A percentile compares a stretch with the other conserved stretches of the same genome.
Evolutionary conservation across 768 basidiomycete genomes (phyloP).

Genomic region (Naganishia antarctica): DNA sequence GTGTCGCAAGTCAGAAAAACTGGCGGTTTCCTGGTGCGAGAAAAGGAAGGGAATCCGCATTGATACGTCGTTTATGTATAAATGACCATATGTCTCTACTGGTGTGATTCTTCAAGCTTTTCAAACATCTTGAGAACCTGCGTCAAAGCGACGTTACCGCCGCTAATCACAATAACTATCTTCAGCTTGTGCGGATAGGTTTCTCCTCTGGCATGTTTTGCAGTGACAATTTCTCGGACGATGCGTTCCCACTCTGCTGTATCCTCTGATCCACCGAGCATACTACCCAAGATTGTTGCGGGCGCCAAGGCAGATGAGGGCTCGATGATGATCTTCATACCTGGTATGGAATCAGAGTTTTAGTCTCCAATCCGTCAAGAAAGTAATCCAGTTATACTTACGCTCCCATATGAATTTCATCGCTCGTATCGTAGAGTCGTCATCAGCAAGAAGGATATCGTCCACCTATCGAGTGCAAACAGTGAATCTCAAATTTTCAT

Average conservation of each 20-base stretch:
- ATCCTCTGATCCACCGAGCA: conserved; percentile 6
- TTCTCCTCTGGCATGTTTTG: neutral
- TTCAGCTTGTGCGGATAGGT: neutral
- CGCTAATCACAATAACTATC: conserved; percentile 14
- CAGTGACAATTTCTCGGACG: neutral
- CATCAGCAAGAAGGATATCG: conserved; percentile 20
- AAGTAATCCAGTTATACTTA: neutral
- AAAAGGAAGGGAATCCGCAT: conserved; percentile 44
- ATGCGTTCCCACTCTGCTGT: conserved; percentile 7
- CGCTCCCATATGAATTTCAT: conserved; percentile 26
- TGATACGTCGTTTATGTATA: neutral
- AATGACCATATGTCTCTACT: neutral
- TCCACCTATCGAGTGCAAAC: conserved; percentile 9
- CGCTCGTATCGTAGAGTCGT: conserved; percentile 12
- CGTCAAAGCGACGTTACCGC: neutral
- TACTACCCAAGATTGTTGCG: conserved; percentile 15
- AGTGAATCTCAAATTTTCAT: neutral
- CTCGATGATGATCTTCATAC: conserved; percentile 27
- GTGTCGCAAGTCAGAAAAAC: conserved; percentile 58
- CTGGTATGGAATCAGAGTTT: neutral
- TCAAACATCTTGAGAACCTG: conserved; percentile 10
- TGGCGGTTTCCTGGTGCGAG: conserved; percentile 60
- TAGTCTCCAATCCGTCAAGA: neutral
- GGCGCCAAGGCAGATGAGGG: conserved; percentile 19
- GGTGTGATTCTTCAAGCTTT: neutral